Conservation (phyloP, 1,284 basidiomycete genomes). For the Xerocomus nothofagi region DNA sequence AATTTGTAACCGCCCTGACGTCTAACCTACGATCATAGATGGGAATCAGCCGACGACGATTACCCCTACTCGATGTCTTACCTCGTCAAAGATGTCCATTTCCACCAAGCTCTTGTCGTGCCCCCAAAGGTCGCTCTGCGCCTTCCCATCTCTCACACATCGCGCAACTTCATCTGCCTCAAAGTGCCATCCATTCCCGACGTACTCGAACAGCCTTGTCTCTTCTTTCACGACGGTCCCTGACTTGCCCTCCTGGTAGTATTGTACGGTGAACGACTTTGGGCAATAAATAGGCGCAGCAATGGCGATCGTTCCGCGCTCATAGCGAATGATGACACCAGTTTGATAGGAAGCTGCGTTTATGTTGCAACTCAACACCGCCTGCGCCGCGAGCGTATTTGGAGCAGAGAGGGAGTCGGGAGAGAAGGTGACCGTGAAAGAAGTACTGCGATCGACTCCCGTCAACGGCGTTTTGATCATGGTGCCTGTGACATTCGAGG, state of each 20-base stretch:
- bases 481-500: constrained; percentile 55
- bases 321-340: constrained; percentile 65
- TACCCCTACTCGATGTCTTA: constrained; percentile 33
- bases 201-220: constrained; percentile 52
- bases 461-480: constrained; percentile 77
- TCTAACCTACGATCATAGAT: constrained; percentile 41
- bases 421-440: constrained; percentile 74
- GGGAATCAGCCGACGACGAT: constrained; percentile 1
- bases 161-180: constrained; percentile 85
- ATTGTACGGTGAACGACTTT: constrained; percentile 60
- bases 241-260: constrained; percentile 52
- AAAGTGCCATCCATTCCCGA: constrained; percentile 70
- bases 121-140: constrained; percentile 73
- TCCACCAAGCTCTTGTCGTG: constrained; percentile 75
- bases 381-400: constrained; percentile 57
- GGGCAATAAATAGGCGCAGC: constrained; percentile 65
- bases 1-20: constrained; percentile 49
- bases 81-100: constrained; percentile 83
- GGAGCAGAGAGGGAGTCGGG: constrained; percentile 34
- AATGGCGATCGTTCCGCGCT: constrained; percentile 64
- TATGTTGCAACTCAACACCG: constrained; percentile 65
- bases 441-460: constrained; percentile 77
- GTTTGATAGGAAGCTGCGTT: constrained; percentile 45
- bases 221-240: constrained; percentile 54
- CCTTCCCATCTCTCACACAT: constrained; percentile 73